phyloP scores from a whole-genome alignment of 257 asterid species.

The Solanum bulbocastanum region DNA sequence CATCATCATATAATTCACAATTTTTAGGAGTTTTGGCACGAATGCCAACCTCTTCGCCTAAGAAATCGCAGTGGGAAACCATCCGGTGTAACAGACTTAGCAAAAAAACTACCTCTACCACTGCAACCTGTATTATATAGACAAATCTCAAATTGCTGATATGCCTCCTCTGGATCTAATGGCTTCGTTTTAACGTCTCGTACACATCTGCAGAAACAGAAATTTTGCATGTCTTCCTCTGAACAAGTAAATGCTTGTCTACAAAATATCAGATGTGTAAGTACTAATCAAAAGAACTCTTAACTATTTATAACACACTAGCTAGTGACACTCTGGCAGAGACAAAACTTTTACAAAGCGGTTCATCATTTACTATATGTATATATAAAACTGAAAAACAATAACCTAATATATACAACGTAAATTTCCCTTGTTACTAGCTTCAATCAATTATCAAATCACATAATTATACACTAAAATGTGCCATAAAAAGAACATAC shows the following conservation, averaged over 20 bases:
- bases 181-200: constrained; percentile 25
- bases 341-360: too few relatives aligned
- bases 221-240: constrained; percentile 22
- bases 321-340: too few relatives aligned
- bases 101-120: constrained; percentile 1
- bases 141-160: too few relatives aligned
- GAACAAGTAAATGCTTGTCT: constrained; percentile 58
- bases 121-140: background rate
- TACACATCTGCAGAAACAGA: constrained; percentile 29
- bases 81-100: constrained; percentile 18
- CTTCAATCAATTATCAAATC: too few relatives aligned
- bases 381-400: too few relatives aligned
- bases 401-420: too few relatives aligned
- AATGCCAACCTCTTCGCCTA: constrained; percentile 7
- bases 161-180: too few relatives aligned
- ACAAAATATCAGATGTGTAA: background rate
- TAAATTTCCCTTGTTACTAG: too few relatives aligned
- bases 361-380: too few relatives aligned
- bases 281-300: background rate
- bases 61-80: constrained; percentile 32
- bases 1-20: background rate
- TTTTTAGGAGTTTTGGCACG: background rate
- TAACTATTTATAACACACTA: too few relatives aligned
- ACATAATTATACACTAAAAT: too few relatives aligned
- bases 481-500: constrained; percentile 15